These are phyloP conservation scores for Haberlea rhodopensis DNA, from an alignment of 257 asterid species.

Conservation along the genomic window DNA sequence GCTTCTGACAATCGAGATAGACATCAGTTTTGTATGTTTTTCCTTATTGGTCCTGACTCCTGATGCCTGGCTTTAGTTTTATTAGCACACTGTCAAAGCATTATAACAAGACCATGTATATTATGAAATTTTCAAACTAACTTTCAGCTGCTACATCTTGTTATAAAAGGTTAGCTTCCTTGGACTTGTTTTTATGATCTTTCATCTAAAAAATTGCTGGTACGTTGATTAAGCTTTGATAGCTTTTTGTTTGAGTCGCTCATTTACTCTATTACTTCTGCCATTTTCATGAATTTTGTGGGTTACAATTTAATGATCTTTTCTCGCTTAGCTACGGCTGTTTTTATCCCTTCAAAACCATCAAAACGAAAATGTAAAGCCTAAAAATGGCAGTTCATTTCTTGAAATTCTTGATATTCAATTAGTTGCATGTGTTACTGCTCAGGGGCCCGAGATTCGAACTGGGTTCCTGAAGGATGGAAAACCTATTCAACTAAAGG, in stretches of 20 bases:
- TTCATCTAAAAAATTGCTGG: background rate
- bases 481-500: slow-evolving; percentile 70
- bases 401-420: slow-evolving; percentile 16
- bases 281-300: slow-evolving; percentile 6
- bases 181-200: background rate
- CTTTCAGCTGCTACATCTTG: background rate
- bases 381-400: background rate
- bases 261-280: background rate
- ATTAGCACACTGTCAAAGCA: background rate
- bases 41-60: no score
- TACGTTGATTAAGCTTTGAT: background rate
- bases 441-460: slow-evolving; percentile 86
- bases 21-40: no score
- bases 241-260: background rate
- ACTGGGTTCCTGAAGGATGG: slow-evolving; percentile 76
- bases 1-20: background rate
- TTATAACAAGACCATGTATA: background rate
- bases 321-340: background rate
- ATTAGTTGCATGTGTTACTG: slow-evolving; percentile 18
- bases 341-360: background rate
- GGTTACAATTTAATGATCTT: slow-evolving; percentile 9
- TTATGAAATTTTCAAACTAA: background rate
- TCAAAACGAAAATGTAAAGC: no score
- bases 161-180: no score
- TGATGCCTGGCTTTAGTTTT: no score